Evolutionary conservation across 1,139 yeast species (phyloP), one percentile per base, ranked within the genome.

Genomic region (Petasospora fabianii): DNA sequence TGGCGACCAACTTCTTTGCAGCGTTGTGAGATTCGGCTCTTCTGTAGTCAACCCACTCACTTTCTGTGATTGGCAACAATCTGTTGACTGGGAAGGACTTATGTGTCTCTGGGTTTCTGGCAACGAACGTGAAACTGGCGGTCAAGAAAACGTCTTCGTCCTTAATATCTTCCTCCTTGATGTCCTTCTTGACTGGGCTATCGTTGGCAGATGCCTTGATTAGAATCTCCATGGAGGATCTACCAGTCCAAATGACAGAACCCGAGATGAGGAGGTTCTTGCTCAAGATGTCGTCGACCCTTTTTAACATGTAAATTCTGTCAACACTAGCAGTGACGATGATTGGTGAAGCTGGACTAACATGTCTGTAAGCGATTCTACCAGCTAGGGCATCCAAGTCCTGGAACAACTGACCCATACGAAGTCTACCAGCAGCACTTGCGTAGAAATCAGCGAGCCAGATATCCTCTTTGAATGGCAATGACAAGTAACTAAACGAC

Each of bases 301-400:
- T 81, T 59, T 84, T 84, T 46, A 87, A 78, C 80, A 90, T 82
- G 60, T 85, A 85, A 51, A 90, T 85, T 47, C 97, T 71, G 63
- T 90, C 97, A 27, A 90, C 96, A 13, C 94, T 82, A 1, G 97
- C 97, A 12, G 97, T 90, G 26, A 87, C 97, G 57, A 86, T 83
- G 60, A 86, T 88, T 9, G 96, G 96, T 57, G 84, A 88, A 2
- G 95, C 92, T 0, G 96, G 96, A 7, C 85, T 72, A 64, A 95
- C 84, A 58, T 85, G 95, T 53, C 84, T 71, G 58, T 85, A 83
- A 18, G 94, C 94, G 53, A 86, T 85, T 55, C 87, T 75, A 30
- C 95, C 96, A 1, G 96, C 95, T 46, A 86, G 67, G 6, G 94
- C 92, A 59, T 87, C 96, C 58, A 87, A 69, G 61, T 87, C 96